Conservation (phyloP, 176 grass and related monocot genomes). For the Carex scoparia region DNA sequence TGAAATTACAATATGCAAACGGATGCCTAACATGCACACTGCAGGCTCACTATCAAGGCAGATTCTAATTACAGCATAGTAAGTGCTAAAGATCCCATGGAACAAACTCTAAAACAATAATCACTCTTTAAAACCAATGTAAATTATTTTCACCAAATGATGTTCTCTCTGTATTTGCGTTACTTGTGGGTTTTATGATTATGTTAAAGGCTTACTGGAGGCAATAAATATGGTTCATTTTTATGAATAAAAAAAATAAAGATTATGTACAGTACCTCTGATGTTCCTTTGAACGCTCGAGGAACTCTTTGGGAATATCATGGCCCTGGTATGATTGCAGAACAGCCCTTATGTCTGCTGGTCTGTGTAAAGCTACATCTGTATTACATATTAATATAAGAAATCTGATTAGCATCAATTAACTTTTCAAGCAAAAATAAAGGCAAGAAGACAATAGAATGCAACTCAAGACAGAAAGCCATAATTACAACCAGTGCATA, state of each 20-base stretch:
- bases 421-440: neutral
- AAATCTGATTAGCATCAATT: conserved; percentile 18
- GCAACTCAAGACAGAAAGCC: neutral
- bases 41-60: neutral
- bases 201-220: neutral
- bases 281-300: conserved; percentile 72
- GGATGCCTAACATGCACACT: neutral
- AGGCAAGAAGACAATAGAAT: neutral
- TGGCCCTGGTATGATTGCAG: conserved; percentile 73
- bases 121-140: neutral
- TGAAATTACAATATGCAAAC: conserved; percentile 2
- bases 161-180: neutral
- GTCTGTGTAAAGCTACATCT: conserved; percentile 69
- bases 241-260: neutral
- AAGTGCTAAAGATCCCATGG: neutral
- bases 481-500: neutral
- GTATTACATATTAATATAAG: conserved; percentile 20
- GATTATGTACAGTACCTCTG: conserved; percentile 46
- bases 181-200: neutral
- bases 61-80: neutral
- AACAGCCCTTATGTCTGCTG: conserved; percentile 59
- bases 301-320: conserved; percentile 74
- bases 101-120: neutral
- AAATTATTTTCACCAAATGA: neutral
- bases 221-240: neutral